Evolutionary conservation across 164 flowering plant genomes (phyloP), one percentile per base, ranked within the genome.

Genomic region (Akebia trifoliata): DNA sequence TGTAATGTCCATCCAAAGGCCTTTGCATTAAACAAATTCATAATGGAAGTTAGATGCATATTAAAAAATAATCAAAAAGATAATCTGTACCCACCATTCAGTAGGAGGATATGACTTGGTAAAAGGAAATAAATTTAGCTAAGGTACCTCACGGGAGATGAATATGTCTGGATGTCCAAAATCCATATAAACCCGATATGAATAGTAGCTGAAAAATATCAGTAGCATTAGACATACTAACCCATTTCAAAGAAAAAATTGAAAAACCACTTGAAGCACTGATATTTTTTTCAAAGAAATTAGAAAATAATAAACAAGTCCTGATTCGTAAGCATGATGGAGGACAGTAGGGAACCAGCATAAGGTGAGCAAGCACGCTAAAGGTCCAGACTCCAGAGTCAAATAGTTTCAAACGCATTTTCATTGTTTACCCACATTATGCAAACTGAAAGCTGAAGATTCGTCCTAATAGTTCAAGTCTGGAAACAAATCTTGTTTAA

Each of bases 61-160:
- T 51, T 2, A 25, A 55, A 54, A 34, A 29, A 18, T 24, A n/a
- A n/a, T 21, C 8, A 32, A 50, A 29, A 14, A 15, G 8, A 47
- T 6, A 4, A 47, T 11, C 43, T n/a, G 20, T 47, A n/a, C 15
- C 57, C 39, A 54, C 59, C 12, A 40, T 0, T 40, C 44, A 40
- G 17, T 6, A 40, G 44, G 4, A 2, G 44, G 44, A 15, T 6
- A n/a, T n/a, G 9, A 17, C 8, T 43, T n/a, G 2, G 47, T 44
- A 4, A 37, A 21, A 46, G 14, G 15, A 51, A 60, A 34, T 8
- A 53, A 47, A 25, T 30, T 43, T 51, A 30, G n/a, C 31, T 39
- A 28, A 37, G 21, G 21, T 81, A 92, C 98, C 98, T 93, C 98
- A 42, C 97, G 94, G 22, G 98, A 93, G 66, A 90, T 78, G 72